phyloP scores from a whole-genome alignment of 768 basidiomycete genomes.

The Serendipita sp. region DNA sequence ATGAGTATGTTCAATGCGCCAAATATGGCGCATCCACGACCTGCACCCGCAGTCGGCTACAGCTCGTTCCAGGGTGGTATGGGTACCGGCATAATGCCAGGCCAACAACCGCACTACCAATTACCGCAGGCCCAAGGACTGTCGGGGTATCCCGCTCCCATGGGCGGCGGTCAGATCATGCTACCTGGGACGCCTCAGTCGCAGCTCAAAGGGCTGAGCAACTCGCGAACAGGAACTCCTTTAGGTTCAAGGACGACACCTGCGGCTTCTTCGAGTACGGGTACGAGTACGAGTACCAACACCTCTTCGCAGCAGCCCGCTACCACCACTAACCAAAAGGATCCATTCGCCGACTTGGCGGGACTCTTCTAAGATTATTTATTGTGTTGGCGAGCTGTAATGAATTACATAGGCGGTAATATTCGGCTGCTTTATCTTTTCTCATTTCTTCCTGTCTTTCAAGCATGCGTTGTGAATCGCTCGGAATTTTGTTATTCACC shows the following conservation, averaged over 20 bases:
- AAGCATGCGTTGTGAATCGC: too few relatives aligned
- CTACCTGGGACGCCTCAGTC: constrained; percentile 27
- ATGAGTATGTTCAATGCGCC: constrained; percentile 6
- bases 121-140: constrained; percentile 13
- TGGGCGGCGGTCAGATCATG: constrained; percentile 26
- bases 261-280: constrained; percentile 16
- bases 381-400: not conserved
- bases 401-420: not conserved
- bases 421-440: too few relatives aligned
- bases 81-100: not conserved
- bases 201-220: constrained; percentile 11
- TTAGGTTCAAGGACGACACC: constrained; percentile 16
- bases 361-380: constrained; percentile 43
- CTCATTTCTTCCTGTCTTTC: too few relatives aligned
- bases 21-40: constrained; percentile 1
- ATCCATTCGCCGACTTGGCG: constrained; percentile 73
- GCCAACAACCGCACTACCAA: constrained; percentile 15
- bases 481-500: too few relatives aligned
- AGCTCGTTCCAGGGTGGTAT: constrained; percentile 12
- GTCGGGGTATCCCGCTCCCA: constrained; percentile 16
- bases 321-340: constrained; percentile 34
- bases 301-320: constrained; percentile 15
- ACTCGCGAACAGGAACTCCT: constrained; percentile 7
- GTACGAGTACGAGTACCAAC: too few relatives aligned
- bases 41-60: constrained; percentile 13